These are phyloP conservation scores for Turnera subulata DNA, from an alignment of 345 rosid genomes.

Conservation along the genomic window DNA sequence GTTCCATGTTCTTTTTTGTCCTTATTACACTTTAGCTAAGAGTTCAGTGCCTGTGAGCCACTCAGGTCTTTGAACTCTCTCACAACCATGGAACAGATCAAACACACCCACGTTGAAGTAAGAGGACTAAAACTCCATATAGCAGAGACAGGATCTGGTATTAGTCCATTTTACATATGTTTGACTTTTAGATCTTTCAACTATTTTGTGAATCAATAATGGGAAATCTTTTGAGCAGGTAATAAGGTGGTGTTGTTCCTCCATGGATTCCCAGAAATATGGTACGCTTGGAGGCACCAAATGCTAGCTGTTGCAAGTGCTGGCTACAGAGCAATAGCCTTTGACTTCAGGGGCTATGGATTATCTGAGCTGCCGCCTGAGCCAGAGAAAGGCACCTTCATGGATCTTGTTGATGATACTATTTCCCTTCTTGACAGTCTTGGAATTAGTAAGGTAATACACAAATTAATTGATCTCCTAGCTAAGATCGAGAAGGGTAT, in stretches of 20 bases:
- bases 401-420: conserved; percentile 34
- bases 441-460: conserved; percentile 29
- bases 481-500: no score
- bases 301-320: conserved; percentile 32
- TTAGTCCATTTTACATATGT: no score
- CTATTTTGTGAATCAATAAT: background rate
- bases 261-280: conserved; percentile 42
- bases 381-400: conserved; percentile 31
- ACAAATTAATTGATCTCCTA: background rate
- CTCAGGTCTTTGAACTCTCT: no score
- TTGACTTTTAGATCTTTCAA: background rate
- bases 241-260: conserved; percentile 27
- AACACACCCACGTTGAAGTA: conserved; percentile 35
- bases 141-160: conserved; percentile 47
- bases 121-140: conserved; percentile 46
- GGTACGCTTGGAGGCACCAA: conserved; percentile 50
- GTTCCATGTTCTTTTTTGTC: no score
- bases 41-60: no score
- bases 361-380: conserved; percentile 36
- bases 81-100: conserved; percentile 35
- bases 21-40: no score
- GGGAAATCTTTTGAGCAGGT: background rate
- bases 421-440: conserved; percentile 33
- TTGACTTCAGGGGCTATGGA: conserved; percentile 45
- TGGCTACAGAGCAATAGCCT: conserved; percentile 35